Conservation (phyloP, 2,329 filamentous ascomycete species). For the Trichoderma aggressivum region DNA sequence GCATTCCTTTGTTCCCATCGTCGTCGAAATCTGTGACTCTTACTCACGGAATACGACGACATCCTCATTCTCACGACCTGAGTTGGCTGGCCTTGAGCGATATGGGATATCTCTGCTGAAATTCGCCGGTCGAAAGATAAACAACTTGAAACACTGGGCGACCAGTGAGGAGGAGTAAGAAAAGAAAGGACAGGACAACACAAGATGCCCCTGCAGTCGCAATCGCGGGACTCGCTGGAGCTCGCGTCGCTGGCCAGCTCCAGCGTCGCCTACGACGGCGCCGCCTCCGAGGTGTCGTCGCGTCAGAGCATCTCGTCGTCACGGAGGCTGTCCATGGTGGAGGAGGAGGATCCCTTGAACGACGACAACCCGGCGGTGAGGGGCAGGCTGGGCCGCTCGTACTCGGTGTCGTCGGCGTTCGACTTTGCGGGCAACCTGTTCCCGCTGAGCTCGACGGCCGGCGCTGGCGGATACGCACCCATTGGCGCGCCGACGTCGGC, state of each 20-base stretch:
- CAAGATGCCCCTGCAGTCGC: constrained; percentile 40
- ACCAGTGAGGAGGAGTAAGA: not conserved
- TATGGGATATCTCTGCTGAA: constrained; percentile 29
- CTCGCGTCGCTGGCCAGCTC: constrained; percentile 91
- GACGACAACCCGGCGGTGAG: constrained; percentile 50
- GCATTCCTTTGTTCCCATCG: constrained; percentile 1
- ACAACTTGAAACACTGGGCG: not conserved
- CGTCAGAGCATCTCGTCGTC: constrained; percentile 90
- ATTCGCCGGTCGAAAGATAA: constrained; percentile 14
- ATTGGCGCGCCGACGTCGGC: constrained; percentile 70
- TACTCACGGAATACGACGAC: not conserved
- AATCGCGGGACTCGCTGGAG: constrained; percentile 86
- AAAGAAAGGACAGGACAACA: not conserved
- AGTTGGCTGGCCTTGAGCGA: constrained; percentile 14
- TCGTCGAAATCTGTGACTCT: not conserved
- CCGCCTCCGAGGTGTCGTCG: constrained; percentile 64
- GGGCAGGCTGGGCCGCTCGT: constrained; percentile 59
- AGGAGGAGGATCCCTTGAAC: constrained; percentile 74
- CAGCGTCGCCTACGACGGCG: constrained; percentile 53
- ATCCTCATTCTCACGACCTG: not conserved
- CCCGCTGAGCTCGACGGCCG: constrained; percentile 78
- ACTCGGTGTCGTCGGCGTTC: constrained; percentile 89
- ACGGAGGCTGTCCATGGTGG: constrained; percentile 75
- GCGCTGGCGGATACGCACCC: constrained; percentile 72
- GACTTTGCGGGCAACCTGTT: constrained; percentile 94